Evolutionary conservation across 1,284 basidiomycete genomes (phyloP), one percentile per base, ranked within the genome.

Genomic region (Leccinum brunneo-olivaceum): DNA sequence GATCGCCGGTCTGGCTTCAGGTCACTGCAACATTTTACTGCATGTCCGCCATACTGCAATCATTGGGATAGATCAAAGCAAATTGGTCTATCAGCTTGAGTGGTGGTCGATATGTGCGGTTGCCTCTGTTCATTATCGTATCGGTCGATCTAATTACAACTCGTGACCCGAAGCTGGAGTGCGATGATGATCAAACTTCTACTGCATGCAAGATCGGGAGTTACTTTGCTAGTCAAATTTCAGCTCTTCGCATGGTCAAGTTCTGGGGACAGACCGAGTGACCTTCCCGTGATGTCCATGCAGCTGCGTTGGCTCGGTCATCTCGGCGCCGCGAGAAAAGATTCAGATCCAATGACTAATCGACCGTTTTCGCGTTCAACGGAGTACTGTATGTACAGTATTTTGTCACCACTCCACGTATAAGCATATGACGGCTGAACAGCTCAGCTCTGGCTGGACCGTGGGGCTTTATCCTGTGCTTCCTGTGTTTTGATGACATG

Each of bases 361-460:
- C 11, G 37, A 28, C 27, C 48, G 19, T 29, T 25, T 39, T 8
- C 20, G 6, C 16, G 16, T 44, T 18, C 25, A 41, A 20, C 35
- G 4, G 9, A 15, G 20, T 43, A 43, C 45, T 33, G 24, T 45
- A 45, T 51, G 28, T 45, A 56, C 55, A 49, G 7, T 11, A 25
- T 28, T 23, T 36, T 12, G 19, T 30, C n/a, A 34, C 29, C 20
- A 29, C 9, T 15, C 30, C 18, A 23, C 20, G 19, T 12, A n/a
- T 15, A n/a, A n/a, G n/a, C n/a, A n/a, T n/a, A n/a, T n/a, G n/a
- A n/a, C n/a, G n/a, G 3, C 28, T 3, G 15, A 30, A n/a, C 23
- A 24, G 8, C 33, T 53, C 50, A 64, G 38, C 62, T 64, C 23
- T 62, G 46, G 45, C 61, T 62, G 45, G 61, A 47, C 12, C 53